These are phyloP conservation scores for Cruciata laevipes DNA, from an alignment of 257 asterid genomes.

Conservation along the genomic window DNA sequence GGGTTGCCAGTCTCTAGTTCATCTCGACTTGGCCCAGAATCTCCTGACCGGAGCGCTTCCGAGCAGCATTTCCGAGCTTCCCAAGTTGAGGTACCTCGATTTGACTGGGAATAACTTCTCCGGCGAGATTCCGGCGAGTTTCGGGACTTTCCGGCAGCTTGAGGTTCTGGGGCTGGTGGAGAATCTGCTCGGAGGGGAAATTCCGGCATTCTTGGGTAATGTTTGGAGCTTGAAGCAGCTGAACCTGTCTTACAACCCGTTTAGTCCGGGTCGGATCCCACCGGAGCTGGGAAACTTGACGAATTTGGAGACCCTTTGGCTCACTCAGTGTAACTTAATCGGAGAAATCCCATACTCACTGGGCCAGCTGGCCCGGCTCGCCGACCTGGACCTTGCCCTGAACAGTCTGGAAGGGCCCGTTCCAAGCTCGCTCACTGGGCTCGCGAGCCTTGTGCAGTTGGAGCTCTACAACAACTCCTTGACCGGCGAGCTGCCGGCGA, in stretches of 20 bases:
- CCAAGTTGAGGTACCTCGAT: conserved; percentile 65
- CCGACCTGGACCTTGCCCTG: conserved; percentile 75
- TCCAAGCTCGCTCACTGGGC: conserved; percentile 64
- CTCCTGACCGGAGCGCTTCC: conserved; percentile 70
- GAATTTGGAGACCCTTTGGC: conserved; percentile 76
- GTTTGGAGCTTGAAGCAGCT: conserved; percentile 70
- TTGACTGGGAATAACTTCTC: conserved; percentile 87
- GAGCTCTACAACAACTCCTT: conserved; percentile 90
- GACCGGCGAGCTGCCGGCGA: conserved; percentile 62
- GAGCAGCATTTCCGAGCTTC: conserved; percentile 41
- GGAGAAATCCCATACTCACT: conserved; percentile 81
- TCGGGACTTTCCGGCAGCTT: conserved; percentile 61
- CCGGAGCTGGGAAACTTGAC: conserved; percentile 76
- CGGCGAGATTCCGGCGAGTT: conserved; percentile 70
- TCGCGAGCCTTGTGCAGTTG: conserved; percentile 58
- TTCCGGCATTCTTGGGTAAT: conserved; percentile 72
- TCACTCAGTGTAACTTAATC: conserved; percentile 58
- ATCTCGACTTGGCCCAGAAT: conserved; percentile 85
- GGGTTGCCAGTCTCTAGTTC: conserved; percentile 52
- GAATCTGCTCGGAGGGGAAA: conserved; percentile 64
- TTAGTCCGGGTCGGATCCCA: conserved; percentile 78
- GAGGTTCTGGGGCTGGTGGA: conserved; percentile 81
- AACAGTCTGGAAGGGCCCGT: conserved; percentile 59
- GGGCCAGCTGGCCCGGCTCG: conserved; percentile 51
- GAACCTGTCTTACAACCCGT: conserved; percentile 84